A percentile compares a stretch with the other conserved stretches of the same genome.
phyloP scores from a whole-genome alignment of 306 rosid genomes.

The Neltuma alba region DNA sequence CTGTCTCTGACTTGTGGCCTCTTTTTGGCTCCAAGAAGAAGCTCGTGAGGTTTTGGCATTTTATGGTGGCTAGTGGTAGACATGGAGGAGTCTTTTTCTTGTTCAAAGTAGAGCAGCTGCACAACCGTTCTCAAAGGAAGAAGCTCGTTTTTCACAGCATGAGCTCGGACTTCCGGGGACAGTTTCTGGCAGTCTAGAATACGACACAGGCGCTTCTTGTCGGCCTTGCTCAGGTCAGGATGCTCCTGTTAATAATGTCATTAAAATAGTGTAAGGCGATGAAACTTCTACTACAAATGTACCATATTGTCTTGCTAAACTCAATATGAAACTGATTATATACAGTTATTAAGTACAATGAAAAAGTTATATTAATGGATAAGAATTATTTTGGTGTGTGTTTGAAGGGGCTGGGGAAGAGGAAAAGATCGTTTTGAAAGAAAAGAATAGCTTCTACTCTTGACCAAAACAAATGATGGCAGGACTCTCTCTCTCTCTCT shows the following conservation, averaged over 20 bases:
- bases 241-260: constrained; percentile 63
- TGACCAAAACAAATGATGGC: neutral
- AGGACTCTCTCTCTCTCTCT: too few relatives aligned
- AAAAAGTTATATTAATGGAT: neutral
- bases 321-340: constrained; percentile 1
- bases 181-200: constrained; percentile 77
- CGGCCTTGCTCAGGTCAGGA: constrained; percentile 68
- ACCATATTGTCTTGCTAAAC: neutral
- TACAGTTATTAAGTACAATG: neutral
- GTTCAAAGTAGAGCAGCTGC: constrained; percentile 81
- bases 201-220: constrained; percentile 69
- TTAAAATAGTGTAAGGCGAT: neutral
- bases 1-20: constrained; percentile 46
- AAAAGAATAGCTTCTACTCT: neutral
- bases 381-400: neutral
- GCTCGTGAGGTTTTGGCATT: constrained; percentile 49
- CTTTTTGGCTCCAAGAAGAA: constrained; percentile 49
- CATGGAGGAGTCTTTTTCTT: constrained; percentile 64
- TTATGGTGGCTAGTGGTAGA: constrained; percentile 36
- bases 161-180: constrained; percentile 66
- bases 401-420: neutral
- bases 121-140: constrained; percentile 83
- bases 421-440: neutral
- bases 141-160: constrained; percentile 80
- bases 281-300: constrained; percentile 7